phyloP scores from a whole-genome alignment of 2,329 filamentous ascomycete genomes.

The Colletotrichum sublineola region DNA sequence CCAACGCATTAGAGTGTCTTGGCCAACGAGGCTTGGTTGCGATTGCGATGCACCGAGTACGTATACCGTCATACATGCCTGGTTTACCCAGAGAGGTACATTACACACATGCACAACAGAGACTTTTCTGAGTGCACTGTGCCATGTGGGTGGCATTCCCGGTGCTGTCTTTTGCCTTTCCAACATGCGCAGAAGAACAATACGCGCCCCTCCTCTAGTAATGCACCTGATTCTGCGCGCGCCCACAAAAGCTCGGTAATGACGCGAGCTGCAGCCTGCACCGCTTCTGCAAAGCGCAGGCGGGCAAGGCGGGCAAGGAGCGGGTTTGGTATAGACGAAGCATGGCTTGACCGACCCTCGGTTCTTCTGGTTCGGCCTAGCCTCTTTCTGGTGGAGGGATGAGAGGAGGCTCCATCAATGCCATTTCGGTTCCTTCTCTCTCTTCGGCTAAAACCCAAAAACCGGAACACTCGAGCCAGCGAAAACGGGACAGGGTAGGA shows the following conservation, averaged over 20 bases:
- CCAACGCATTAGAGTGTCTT: slow-evolving; percentile 8
- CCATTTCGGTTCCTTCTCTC: slow-evolving; percentile 18
- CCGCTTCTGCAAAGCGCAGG: neutral
- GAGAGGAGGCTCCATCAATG: slow-evolving; percentile 5
- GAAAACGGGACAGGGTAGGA: neutral
- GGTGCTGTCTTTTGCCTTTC: neutral
- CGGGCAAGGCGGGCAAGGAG: neutral
- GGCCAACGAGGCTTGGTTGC: slow-evolving; percentile 13
- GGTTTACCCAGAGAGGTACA: neutral
- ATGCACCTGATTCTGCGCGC: neutral
- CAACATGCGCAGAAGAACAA: neutral
- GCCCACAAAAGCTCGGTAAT: slow-evolving; percentile 20
- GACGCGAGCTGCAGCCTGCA: slow-evolving; percentile 18
- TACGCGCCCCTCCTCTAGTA: neutral
- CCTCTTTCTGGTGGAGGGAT: neutral
- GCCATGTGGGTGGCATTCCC: neutral
- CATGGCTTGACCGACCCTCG: slow-evolving; percentile 8
- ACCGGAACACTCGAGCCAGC: neutral
- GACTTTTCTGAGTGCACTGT: neutral
- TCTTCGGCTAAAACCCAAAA: slow-evolving; percentile 2
- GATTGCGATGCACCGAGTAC: neutral
- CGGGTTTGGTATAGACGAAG: slow-evolving; percentile 10
- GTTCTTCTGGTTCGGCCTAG: neutral
- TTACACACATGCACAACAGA: neutral
- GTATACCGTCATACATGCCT: neutral